Evolutionary conservation across 2,329 filamentous ascomycete species (phyloP), one percentile per base, ranked within the genome.

Genomic region (Dothiorella sarmentorum): DNA sequence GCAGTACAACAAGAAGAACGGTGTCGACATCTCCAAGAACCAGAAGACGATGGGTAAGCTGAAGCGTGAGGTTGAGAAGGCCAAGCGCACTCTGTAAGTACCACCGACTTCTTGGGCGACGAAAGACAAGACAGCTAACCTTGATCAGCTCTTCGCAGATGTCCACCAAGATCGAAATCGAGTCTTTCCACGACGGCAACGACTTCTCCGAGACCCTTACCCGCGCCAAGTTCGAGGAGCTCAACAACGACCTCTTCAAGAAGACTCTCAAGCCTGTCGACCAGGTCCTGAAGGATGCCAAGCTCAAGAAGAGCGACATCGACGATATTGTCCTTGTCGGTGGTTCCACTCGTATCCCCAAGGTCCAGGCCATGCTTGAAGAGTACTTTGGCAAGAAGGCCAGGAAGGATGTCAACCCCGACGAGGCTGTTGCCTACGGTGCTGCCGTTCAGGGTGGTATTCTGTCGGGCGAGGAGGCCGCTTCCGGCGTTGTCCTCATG

Each of bases 221-320:
- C 76, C 90, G 93, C 69, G 94, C 94, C 83, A 97, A 97, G 85
- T 97, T 99, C 71, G 94, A 99, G 81, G 93, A 97, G 80, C 85
- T 97, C 70, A 97, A 97, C 89, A 92, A 92, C 69, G 93, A 97
- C 71, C 87, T 97, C 63, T 97, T 97, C 88, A 96, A 96, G 88
- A 96, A 94, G 85, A 97, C 94, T 60, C 85, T 97, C 66, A 96
- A 97, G 86, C 93, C 94, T 60, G 94, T 97, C 66, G 91, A 97
- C 82, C 92, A 97, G 84, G 94, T 97, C 67, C 85, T 99, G 73
- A 96, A 96, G 83, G 94, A 97, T 69, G 91, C 92, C 75, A 96
- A 97, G 84, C 84, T 97, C 70, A 93, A 93, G 87, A 97, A 97
- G 88, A 80, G 78, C 63, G 92, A 97, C 69, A 85, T 99, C 68